Base-by-base conservation (phyloP, 495 filamentous ascomycete genomes). In the Hyaloscypha hepaticicola region DNA sequence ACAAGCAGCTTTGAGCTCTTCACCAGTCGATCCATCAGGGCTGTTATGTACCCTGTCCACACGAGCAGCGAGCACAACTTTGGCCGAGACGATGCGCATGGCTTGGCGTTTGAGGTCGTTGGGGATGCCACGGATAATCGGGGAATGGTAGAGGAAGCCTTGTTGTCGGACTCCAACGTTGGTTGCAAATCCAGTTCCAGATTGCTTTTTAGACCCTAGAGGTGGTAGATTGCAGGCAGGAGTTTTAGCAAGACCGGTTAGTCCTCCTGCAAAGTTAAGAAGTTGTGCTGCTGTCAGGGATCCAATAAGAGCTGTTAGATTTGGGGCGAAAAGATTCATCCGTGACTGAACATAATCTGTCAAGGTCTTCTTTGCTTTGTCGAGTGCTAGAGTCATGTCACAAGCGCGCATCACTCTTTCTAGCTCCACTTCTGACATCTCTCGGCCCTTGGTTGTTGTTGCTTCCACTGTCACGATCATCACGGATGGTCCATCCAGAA, bases 381-480 rank as follows among this genome's bases (percentile, higher is more conserved):
- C 93, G 19, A 99, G 87, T 61, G 86, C 85, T 45, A 97, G 80
- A 45, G 92, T 90, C 85, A 92, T 94, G 66, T 92, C 84, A 76
- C 94, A 97, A 9, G 92, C 93, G 59, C 85, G 83, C 29, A 89
- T 76, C 26, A 96, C 88, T 28, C 82, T 78, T 59, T 89, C 82
- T 16, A 98, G 83, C 73, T 97, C 91, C 3, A 85, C 79, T 38
- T 87, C 81, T 8, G 82, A 84, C 80, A 99, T 84, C 61, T 89
- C 82, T 12, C 87, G 86, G 0, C 96, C 96, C 55, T 88, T 86
- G 21, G 91, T 94, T 4, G 90, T 94, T 22, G 91, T 95, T 57
- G 93, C 95, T 78, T 97, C 94, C 19, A 97, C 87, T n/a, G 92
- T 92, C 50, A 99, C 93, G 26, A 95, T 90, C 93, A 98, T 97